Evolutionary conservation across 2,329 filamentous ascomycete genomes (phyloP), one percentile per base, ranked within the genome.

Genomic region (Paraphaeosphaeria minitans): DNA sequence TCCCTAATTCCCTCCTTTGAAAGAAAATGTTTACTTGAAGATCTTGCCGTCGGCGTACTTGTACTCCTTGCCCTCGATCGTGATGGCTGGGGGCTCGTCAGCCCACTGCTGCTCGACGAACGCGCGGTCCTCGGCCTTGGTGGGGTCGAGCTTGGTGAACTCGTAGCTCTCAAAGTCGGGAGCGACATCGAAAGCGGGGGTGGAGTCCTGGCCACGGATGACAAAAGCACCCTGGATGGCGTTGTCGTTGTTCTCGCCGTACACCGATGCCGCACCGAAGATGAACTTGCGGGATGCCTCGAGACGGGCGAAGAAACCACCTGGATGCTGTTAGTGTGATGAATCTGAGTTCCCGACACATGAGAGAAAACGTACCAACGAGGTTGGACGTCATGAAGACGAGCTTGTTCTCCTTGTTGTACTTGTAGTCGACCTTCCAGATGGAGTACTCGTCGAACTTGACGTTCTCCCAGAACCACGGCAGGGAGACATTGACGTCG

Each of bases 371-470:
- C 81, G 70, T 76, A 83, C 86, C 93, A 78, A 99, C 94, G 81
- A 98, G 84, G 88, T 99, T 99, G 86, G 90, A 92, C 72, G 92
- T 94, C 95, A 99, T 99, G 91, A 99, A 99, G 76, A 90, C 91
- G 81, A 95, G 84, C 77, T 92, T 97, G 70, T 99, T 87, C 88
- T 99, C 95, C 62, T 97, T 89, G 82, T 97, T 96, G 87, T 99
- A 99, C 89, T 97, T 97, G 89, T 97, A 99, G 82, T 93, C 89
- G 72, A 93, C 83, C 79, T 87, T 88, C 92, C 93, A 99, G 80
- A 99, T 82, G 57, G 93, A 96, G 87, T 95, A 99, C 82, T 99
- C 95, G 67, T 93, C 89, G 71, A 95, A 89, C 77, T 95, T 94
- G 82, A 88, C 87, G 81, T 96, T 92, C 84, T 97, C 89, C 94